Base-by-base conservation (phyloP, 371 early-diverging fungal species). In the Mortierella sp. region DNA sequence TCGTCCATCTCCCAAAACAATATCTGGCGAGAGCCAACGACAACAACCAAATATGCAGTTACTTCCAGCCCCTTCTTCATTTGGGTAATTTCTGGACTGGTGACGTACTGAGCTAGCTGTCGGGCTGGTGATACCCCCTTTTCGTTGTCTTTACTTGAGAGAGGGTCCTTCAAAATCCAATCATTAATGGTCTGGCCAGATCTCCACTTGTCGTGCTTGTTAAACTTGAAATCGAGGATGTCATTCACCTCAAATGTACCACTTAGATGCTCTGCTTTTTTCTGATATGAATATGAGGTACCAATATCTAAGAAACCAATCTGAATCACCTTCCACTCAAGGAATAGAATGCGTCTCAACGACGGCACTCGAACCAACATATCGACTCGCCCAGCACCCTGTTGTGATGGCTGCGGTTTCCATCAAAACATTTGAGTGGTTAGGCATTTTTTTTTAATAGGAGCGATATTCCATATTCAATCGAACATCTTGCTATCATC, bases 11-110 rank as follows among this genome's bases (percentile, higher is more conserved):
- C 40, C 65, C 69, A 77, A 45, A 77, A 36, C 65, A 77, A 60
- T 10, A 77, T 40, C 65, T 69, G 71, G 38, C 78, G 69, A 69
- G 69, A 72, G 38, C 78, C 73, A 57, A 77, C 48, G 47, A 77
- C 67, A 66, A 72, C 65, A 60, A 77, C 62, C 64, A 72, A 63
- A 58, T 72, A 77, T 58, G 61, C 73, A 22, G 38, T 41, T 45
- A 72, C 77, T 11, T 68, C 58, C 15, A 65, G 22, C 22, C 38
- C 50, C 64, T 59, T 62, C 67, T 41, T 65, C 63, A 72, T 4
- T 5, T 21, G 1, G 40, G 64, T 57, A 48, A 77, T 59, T 40
- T 62, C 67, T 24, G 36, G 65, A 40, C 57, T 74, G 10, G 22
- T 8, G 4, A 28, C 2, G 28, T 55, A 55, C 22, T 55, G 32